These are phyloP conservation scores for Drechslerella coelobrocha DNA, from an alignment of 2,329 filamentous ascomycete species.

Conservation along the genomic window DNA sequence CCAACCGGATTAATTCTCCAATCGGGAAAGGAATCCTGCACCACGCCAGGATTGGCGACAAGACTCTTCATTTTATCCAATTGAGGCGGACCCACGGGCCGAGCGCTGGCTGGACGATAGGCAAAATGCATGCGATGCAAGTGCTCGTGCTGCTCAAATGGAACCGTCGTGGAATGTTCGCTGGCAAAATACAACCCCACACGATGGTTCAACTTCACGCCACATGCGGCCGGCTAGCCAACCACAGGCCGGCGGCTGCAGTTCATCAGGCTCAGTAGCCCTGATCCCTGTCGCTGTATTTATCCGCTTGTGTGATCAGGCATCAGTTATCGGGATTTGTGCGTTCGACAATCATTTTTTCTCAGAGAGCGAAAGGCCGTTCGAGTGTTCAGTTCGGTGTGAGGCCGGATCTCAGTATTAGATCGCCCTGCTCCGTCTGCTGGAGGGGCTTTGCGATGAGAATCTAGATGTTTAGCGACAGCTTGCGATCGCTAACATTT, in stretches of 20 bases:
- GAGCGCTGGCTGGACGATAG: slow-evolving; percentile 28
- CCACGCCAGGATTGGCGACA: slow-evolving; percentile 7
- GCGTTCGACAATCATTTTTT: not conserved
- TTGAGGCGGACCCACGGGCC: slow-evolving; percentile 47
- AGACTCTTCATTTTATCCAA: slow-evolving; percentile 40
- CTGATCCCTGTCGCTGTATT: slow-evolving; percentile 27
- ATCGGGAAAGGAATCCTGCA: slow-evolving; percentile 20
- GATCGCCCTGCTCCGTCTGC: no score
- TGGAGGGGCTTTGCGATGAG: no score
- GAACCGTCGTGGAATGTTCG: slow-evolving; percentile 50
- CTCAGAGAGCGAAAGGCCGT: not conserved
- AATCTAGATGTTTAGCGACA: no score
- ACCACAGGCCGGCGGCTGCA: slow-evolving; percentile 47
- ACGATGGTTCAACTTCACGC: slow-evolving; percentile 9
- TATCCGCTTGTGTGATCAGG: slow-evolving; percentile 47
- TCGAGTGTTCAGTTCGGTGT: no score
- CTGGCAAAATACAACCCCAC: slow-evolving; percentile 49
- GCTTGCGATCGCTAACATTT: not conserved
- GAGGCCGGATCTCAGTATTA: no score
- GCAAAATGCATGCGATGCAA: slow-evolving; percentile 29
- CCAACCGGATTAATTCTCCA: slow-evolving; percentile 50
- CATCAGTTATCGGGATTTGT: slow-evolving; percentile 43
- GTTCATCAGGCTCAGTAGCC: slow-evolving; percentile 42
- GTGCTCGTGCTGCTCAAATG: slow-evolving; percentile 5
- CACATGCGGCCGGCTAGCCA: slow-evolving; percentile 16